A percentile compares a stretch with the other conserved stretches of the same genome.
phyloP scores from a whole-genome alignment of 495 filamentous ascomycete species.

The Oidiodendron maius region DNA sequence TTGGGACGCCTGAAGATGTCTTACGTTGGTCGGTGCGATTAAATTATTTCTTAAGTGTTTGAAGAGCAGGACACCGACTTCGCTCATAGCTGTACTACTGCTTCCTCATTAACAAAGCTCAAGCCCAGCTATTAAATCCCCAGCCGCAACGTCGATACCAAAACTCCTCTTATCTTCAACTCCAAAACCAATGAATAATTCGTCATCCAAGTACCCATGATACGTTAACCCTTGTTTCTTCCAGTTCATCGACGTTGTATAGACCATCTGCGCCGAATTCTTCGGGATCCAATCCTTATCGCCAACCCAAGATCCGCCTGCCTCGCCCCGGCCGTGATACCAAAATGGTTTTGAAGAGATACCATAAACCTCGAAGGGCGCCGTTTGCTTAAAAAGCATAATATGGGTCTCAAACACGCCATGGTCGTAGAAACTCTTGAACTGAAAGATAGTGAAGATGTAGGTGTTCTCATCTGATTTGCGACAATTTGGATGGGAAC shows the following conservation, averaged over 20 bases:
- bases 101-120: too few relatives aligned
- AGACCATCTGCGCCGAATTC: slow-evolving; percentile 34
- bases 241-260: slow-evolving; percentile 49
- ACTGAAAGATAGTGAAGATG: slow-evolving; percentile 44
- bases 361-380: slow-evolving; percentile 42
- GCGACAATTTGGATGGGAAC: slow-evolving; percentile 33
- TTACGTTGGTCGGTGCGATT: too few relatives aligned
- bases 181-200: slow-evolving; percentile 41
- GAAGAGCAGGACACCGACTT: too few relatives aligned
- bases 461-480: slow-evolving; percentile 38
- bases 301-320: too few relatives aligned
- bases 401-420: slow-evolving; percentile 48
- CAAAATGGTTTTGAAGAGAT: slow-evolving; percentile 44
- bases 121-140: slow-evolving; percentile 37
- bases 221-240: slow-evolving; percentile 34
- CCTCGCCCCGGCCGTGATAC: slow-evolving; percentile 35
- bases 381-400: slow-evolving; percentile 35
- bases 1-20: too few relatives aligned
- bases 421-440: slow-evolving; percentile 40
- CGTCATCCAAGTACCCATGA: slow-evolving; percentile 45
- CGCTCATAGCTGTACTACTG: too few relatives aligned
- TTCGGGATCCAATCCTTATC: too few relatives aligned
- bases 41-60: too few relatives aligned
- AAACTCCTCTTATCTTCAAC: slow-evolving; percentile 38
- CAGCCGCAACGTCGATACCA: slow-evolving; percentile 40